These are phyloP conservation scores for Dictyostelium capitatum DNA, from an alignment of 78 protist genomes.

Conservation along the genomic window DNA sequence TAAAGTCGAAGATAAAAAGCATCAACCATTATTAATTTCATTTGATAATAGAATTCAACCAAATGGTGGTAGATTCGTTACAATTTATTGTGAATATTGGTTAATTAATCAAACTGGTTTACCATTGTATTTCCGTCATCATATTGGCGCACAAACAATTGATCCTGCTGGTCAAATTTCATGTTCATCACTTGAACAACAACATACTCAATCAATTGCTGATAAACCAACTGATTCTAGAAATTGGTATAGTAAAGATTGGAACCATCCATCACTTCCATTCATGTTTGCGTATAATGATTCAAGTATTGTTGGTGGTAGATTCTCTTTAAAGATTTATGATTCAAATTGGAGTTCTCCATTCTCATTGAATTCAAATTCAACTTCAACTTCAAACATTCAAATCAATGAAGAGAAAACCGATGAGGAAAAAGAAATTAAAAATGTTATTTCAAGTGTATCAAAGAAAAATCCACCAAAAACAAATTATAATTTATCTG, in stretches of 20 bases:
- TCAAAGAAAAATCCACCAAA: slow-evolving; percentile 25
- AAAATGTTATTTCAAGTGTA: not conserved
- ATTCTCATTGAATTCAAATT: slow-evolving; percentile 41
- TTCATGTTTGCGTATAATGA: slow-evolving; percentile 77
- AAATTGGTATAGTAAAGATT: slow-evolving; percentile 48
- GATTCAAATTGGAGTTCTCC: slow-evolving; percentile 70
- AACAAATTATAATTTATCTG: slow-evolving; percentile 33
- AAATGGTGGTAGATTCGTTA: slow-evolving; percentile 40
- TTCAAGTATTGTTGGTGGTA: slow-evolving; percentile 28
- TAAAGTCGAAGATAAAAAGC: slow-evolving; percentile 10
- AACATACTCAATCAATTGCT: not conserved
- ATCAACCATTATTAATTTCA: slow-evolving; percentile 42
- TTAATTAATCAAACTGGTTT: slow-evolving; percentile 83
- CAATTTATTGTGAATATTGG: slow-evolving; percentile 75
- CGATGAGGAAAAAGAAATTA: slow-evolving; percentile 44
- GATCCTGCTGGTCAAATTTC: slow-evolving; percentile 67
- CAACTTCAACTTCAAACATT: slow-evolving; percentile 19
- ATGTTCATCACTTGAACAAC: not conserved
- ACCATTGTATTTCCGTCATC: slow-evolving; percentile 72
- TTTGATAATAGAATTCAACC: slow-evolving; percentile 71
- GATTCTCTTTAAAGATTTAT: slow-evolving; percentile 34
- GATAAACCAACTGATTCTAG: slow-evolving; percentile 1
- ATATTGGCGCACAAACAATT: slow-evolving; percentile 71
- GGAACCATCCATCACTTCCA: slow-evolving; percentile 62
- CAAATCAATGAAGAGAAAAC: slow-evolving; percentile 55